A percentile compares a stretch with the other conserved stretches of the same genome.
Conservation (phyloP, 1,284 basidiomycete species). For the Earliella scabrosa region DNA sequence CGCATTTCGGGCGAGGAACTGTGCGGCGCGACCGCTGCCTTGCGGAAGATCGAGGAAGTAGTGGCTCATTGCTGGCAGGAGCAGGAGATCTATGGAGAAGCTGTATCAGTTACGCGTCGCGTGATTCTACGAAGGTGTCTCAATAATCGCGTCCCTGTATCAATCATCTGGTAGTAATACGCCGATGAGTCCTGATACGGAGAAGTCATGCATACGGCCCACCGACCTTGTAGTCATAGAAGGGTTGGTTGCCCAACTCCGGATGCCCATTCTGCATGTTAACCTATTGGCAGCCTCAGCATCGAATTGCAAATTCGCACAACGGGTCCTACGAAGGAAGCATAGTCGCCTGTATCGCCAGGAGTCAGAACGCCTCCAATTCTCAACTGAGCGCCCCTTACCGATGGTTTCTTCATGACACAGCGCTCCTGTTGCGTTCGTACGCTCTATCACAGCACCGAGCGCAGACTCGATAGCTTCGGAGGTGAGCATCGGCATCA, state of each 20-base stretch:
- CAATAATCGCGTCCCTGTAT: constrained; percentile 17
- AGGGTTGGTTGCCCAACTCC: constrained; percentile 42
- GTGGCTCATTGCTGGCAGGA: constrained; percentile 45
- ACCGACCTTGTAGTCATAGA: constrained; percentile 42
- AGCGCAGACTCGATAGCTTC: constrained; percentile 45
- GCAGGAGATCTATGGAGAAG: constrained; percentile 37
- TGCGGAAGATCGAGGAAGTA: constrained; percentile 44
- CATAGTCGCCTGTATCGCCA: constrained; percentile 21
- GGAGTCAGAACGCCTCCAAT: no score
- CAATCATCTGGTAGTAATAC: constrained; percentile 12
- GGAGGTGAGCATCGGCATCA: constrained; percentile 43
- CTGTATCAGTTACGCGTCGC: not conserved
- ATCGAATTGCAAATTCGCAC: no score
- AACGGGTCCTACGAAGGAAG: constrained; percentile 22
- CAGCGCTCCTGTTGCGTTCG: constrained; percentile 43
- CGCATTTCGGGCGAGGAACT: constrained; percentile 32
- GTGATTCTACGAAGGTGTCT: no score
- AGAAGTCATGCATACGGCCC: no score
- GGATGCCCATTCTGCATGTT: constrained; percentile 42
- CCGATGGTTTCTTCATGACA: constrained; percentile 50
- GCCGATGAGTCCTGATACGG: no score
- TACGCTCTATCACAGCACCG: constrained; percentile 46
- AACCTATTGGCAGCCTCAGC: constrained; percentile 22
- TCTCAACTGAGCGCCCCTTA: no score
- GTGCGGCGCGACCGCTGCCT: constrained; percentile 31